Percentiles rank a stretch among this genome's conserved stretches.
Evolutionary conservation across 1,284 basidiomycete genomes (phyloP).

Genomic region (Ceraceosorus guamensis): DNA sequence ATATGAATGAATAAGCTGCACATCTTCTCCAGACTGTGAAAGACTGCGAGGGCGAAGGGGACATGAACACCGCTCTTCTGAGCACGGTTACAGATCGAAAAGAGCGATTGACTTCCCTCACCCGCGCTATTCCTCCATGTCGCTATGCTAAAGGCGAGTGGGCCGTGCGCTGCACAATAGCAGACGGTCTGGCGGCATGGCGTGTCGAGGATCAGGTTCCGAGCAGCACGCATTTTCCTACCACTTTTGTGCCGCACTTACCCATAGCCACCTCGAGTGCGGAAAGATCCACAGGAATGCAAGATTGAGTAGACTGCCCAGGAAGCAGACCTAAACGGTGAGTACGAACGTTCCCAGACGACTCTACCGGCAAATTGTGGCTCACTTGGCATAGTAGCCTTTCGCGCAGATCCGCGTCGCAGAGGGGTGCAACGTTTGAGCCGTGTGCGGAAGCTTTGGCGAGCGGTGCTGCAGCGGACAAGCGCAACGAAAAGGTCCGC

Average conservation of each 20-base stretch:
- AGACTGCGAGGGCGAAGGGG: constrained; percentile 60
- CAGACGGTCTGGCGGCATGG: constrained; percentile 36
- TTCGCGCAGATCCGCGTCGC: neutral
- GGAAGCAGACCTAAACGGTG: no score
- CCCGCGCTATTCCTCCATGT: constrained; percentile 76
- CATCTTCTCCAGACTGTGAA: constrained; percentile 78
- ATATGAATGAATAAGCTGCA: constrained; percentile 85
- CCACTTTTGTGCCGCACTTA: no score
- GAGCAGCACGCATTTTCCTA: no score
- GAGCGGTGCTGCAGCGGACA: neutral
- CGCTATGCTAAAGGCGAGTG: constrained; percentile 82
- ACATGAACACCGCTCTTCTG: no score
- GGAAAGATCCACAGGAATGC: constrained; percentile 56
- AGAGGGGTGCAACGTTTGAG: no score
- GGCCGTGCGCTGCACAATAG: constrained; percentile 51
- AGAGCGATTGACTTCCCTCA: no score
- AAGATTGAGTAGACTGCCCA: constrained; percentile 78
- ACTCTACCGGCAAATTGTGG: neutral
- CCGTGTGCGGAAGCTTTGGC: no score
- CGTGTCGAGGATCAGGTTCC: no score
- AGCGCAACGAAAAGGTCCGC: neutral
- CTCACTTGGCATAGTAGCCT: constrained; percentile 12
- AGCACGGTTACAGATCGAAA: neutral
- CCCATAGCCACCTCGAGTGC: constrained; percentile 25
- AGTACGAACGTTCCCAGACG: constrained; percentile 61